Base-by-base conservation (phyloP, 1,139 yeast species). In the Debaryomyces coudertii region DNA sequence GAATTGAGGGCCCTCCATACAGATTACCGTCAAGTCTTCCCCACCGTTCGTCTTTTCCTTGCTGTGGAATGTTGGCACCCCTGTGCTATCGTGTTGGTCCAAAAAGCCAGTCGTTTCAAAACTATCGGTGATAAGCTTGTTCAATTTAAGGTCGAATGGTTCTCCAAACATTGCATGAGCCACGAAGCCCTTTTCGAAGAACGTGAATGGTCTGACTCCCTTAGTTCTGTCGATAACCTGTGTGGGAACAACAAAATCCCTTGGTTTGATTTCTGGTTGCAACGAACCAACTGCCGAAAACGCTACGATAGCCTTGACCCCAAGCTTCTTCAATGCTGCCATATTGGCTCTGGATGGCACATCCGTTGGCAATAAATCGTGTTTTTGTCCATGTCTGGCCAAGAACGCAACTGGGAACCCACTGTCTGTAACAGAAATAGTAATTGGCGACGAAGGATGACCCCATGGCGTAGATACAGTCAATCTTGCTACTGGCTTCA, bases 1-100 rank as follows among this genome's bases (percentile, higher is more conserved):
- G 69, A 93, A 93, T 47, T 95, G 97, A 2, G 99, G 99, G 34
- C 99, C 99, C 69, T 93, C 99, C 99, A 93, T 93, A 70, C 99
- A 93, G 51, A 95, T 79, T 40, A 95, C 82, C 2, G 95, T 87
- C 51, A 88, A 72, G 60, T 92, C 97, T 46, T 83, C 85, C 43
- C 71, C 73, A 20, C 66, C 67, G 52, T 77, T 78, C 40, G 82
- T 73, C 44, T 63, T 66, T 20, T 61, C 53, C 62, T 77, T 81
- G 47, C 87, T 74, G 66, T 86, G 92, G 57, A 85, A 74, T 28
- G 65, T 63, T 7, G 80, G 79, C 41, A 68, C 68, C 14, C 65
- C 57, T 20, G 47, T 47, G n/a, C 40, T 67, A 45, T 73, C 80
- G 35, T 69, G 75, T 18, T 79, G 80, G 48, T 78, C 79, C 59